Percentiles rank a stretch among this genome's conserved stretches.
These are phyloP conservation scores for Coemansia sp. DNA, from an alignment of 192 early-diverging fungal genomes.

Conservation along the genomic window DNA sequence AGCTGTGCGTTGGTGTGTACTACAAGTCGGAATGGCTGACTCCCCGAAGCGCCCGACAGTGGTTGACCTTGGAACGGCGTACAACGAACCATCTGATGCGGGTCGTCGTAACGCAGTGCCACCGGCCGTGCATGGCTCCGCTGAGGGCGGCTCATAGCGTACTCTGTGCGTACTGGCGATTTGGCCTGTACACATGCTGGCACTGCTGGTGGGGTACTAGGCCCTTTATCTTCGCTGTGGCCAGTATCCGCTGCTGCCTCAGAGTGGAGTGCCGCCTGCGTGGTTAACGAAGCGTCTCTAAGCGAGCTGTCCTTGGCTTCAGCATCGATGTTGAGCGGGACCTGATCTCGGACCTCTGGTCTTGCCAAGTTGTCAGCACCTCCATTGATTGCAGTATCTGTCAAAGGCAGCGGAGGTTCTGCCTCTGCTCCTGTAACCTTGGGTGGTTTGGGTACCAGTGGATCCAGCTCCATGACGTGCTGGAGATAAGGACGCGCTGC, in stretches of 20 bases:
- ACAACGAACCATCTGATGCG: slow-evolving; percentile 83
- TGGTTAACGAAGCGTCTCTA: not conserved
- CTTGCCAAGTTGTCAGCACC: not conserved
- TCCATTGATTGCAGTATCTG: not conserved
- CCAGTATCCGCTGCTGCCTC: not conserved
- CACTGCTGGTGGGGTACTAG: not conserved
- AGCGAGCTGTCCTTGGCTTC: not conserved
- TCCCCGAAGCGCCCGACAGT: slow-evolving; percentile 60
- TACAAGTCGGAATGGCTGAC: slow-evolving; percentile 79
- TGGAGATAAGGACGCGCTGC: slow-evolving; percentile 81
- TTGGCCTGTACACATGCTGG: not conserved
- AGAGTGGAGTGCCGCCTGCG: not conserved
- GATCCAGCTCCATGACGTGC: slow-evolving; percentile 55
- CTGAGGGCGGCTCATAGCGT: slow-evolving; percentile 55
- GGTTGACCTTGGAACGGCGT: slow-evolving; percentile 74
- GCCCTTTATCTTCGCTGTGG: not conserved
- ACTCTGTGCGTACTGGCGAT: slow-evolving; percentile 49
- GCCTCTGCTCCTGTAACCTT: not conserved
- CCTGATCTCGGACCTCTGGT: not conserved
- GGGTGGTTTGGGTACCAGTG: slow-evolving; percentile 16
- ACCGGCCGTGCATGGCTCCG: slow-evolving; percentile 39
- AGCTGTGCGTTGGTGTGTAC: slow-evolving; percentile 78
- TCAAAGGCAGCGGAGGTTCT: not conserved
- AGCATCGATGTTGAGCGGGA: not conserved
- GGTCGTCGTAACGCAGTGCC: slow-evolving; percentile 58